These are phyloP conservation scores for Tetraselmis striata DNA, from an alignment of 139 green algal genomes.

Conservation along the genomic window DNA sequence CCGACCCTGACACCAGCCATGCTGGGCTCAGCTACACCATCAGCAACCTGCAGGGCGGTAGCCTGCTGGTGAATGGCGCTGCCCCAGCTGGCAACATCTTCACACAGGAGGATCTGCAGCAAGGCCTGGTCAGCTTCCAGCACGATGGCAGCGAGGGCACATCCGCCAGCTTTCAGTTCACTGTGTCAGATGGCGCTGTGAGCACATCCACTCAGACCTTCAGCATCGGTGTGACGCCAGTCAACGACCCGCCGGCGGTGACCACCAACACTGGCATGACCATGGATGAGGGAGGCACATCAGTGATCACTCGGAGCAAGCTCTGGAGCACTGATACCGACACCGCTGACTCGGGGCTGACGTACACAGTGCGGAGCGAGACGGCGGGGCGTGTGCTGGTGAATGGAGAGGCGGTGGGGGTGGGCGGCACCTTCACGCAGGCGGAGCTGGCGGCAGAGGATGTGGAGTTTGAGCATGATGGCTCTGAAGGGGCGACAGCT, in stretches of 20 bases:
- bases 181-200: neutral
- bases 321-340: neutral
- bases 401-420: neutral
- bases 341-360: neutral
- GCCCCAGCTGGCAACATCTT: neutral
- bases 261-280: neutral
- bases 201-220: neutral
- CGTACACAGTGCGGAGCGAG: neutral
- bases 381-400: neutral
- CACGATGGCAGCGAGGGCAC: neutral
- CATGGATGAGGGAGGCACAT: neutral
- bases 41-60: neutral
- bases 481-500: neutral
- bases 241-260: neutral
- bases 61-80: neutral
- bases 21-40: neutral
- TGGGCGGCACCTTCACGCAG: neutral
- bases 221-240: neutral
- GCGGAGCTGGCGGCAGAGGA: neutral
- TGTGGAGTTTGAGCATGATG: neutral
- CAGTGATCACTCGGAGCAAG: neutral
- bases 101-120: neutral
- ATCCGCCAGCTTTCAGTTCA: neutral
- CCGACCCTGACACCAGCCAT: neutral
- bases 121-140: neutral